phyloP scores from a whole-genome alignment of 306 rosid species.

The Sesbania bispinosa region DNA sequence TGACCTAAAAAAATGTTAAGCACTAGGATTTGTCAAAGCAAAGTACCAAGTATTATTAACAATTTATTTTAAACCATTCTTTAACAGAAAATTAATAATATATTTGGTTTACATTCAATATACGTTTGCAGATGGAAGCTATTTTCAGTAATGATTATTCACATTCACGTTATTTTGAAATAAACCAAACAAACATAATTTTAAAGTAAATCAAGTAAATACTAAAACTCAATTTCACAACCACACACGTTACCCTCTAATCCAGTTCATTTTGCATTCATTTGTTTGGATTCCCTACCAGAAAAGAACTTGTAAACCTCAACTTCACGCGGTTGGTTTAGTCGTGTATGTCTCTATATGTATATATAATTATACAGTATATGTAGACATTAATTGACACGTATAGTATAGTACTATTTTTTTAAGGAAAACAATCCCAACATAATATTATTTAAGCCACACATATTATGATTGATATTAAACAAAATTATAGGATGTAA shows the following conservation, averaged over 20 bases:
- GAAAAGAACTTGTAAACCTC: neutral
- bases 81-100: no score
- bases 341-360: no score
- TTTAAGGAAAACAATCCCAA: neutral
- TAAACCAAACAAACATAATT: neutral
- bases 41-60: neutral
- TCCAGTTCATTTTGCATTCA: neutral
- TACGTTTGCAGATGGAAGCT: no score
- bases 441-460: neutral
- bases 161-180: no score
- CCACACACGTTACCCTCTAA: neutral
- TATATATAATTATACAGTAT: no score
- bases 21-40: neutral
- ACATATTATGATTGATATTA: neutral
- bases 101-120: no score
- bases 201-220: neutral
- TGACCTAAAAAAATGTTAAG: neutral
- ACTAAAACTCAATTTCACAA: neutral
- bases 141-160: no score
- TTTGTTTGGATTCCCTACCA: neutral
- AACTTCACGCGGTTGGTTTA: constrained; percentile 2
- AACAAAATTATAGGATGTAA: neutral
- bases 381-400: neutral
- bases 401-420: neutral
- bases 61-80: no score